Base-by-base conservation (phyloP, 805 yeast species). In the Kodamaea kakaduensis region DNA sequence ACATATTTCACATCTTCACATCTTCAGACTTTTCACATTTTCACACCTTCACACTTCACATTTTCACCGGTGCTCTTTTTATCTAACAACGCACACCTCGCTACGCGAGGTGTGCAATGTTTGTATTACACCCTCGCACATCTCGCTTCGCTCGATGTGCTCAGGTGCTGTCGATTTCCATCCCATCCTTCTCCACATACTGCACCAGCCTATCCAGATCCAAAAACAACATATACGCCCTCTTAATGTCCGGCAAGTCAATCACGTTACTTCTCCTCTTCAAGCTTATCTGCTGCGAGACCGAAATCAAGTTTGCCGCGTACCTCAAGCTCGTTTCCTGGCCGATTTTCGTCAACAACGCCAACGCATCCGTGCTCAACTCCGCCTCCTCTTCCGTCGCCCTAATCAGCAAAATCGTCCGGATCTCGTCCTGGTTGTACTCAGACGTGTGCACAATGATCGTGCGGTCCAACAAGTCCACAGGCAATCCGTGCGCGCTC, bases 401-500 rank as follows among this genome's bases (percentile, higher is more conserved):
- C 54, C 99, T 79, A 50, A 90, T 93, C 19, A 84, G 71, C 44
- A 93, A 67, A 51, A 93, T 93, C 32, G 88, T 79, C 52, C 82
- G 76, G 52, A 90, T 83, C 61, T 93, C 98, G 41, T 85, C 89
- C 40, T 76, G 78, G 40, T 72, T 69, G 67, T 93, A 93, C 30
- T 77, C 69, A 12, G 75, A 61, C 1, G 98, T 94, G 54, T 93
- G 88, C 45, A 93, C 87, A 43, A 93, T 93, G 47, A 93, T 83
- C 22, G 94, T 77, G 59, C 99, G 77, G 64, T 93, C 99, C 50
- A 93, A 78, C 51, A 93, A 70, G 69, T 93, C 99, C 41, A 84
- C 73, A 27, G 99, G 98, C 40, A 93, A 70, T n/a, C 99, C 99
- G 59, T 93, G 99, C 15, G 98, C 96, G 1, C 96, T 83, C 61